These are phyloP conservation scores for Starmerella sp. DNA, from an alignment of 805 yeast genomes.

Conservation along the genomic window DNA sequence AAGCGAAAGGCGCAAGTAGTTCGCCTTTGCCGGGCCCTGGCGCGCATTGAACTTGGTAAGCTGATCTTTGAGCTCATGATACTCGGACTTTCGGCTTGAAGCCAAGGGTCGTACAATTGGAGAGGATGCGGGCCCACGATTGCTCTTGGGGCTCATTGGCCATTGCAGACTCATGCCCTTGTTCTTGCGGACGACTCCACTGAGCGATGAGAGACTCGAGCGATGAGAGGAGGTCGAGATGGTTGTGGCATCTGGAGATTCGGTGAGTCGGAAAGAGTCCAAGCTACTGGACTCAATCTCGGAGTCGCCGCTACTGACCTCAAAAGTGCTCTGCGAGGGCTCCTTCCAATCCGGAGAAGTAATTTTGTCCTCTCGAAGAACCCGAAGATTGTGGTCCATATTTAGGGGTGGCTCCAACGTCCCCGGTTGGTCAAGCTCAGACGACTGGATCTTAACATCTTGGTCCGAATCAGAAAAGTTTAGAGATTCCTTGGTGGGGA, in stretches of 20 bases:
- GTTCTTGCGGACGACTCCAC: not conserved
- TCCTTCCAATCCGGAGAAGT: not conserved
- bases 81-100: not conserved
- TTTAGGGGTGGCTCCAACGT: not conserved
- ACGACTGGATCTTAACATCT: not conserved
- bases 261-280: constrained; percentile 10
- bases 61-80: constrained; percentile 12
- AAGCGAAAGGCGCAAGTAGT: constrained; percentile 34
- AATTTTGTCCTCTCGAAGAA: not conserved
- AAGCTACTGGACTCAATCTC: constrained; percentile 10
- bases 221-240: constrained; percentile 7
- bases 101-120: not conserved
- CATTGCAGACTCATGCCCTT: not conserved
- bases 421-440: not conserved
- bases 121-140: not conserved
- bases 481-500: not conserved
- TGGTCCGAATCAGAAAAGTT: not conserved
- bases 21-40: constrained; percentile 24
- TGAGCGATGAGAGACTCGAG: constrained; percentile 14
- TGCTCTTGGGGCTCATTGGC: not conserved
- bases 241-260: constrained; percentile 11
- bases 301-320: not conserved
- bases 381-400: not conserved
- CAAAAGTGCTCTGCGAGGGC: not conserved
- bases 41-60: constrained; percentile 12